Evolutionary conservation across 1,284 basidiomycete genomes (phyloP).

Genomic region (Apiotrichum sp.): DNA sequence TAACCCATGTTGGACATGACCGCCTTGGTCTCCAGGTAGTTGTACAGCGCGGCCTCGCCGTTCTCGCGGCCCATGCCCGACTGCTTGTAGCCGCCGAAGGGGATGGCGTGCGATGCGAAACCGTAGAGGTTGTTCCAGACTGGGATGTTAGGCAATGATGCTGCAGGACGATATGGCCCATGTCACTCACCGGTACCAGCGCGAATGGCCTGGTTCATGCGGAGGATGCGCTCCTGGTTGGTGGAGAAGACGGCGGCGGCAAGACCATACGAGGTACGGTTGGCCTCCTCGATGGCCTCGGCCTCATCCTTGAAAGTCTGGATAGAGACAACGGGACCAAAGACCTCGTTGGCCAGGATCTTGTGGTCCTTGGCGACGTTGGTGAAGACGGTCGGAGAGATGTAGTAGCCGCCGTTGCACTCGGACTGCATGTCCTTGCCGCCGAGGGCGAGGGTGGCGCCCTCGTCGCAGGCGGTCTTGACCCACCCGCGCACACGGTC

Average conservation of each 20-base stretch:
- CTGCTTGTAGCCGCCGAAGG: constrained; percentile 20
- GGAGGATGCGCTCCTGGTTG: constrained; percentile 76
- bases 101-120: constrained; percentile 7
- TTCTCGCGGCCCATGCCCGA: constrained; percentile 23
- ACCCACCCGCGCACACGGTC: constrained; percentile 87
- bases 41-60: constrained; percentile 9
- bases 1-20: constrained; percentile 46
- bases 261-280: constrained; percentile 77
- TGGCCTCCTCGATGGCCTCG: constrained; percentile 62
- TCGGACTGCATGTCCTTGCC: constrained; percentile 51
- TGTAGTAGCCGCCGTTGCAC: constrained; percentile 24
- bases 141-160: not conserved
- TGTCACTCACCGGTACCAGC: constrained; percentile 62
- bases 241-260: constrained; percentile 81
- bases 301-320: constrained; percentile 47
- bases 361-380: constrained; percentile 35
- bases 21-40: constrained; percentile 17
- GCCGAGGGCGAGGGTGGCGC: constrained; percentile 73
- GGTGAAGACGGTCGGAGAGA: constrained; percentile 42
- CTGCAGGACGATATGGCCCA: not conserved
- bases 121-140: constrained; percentile 15
- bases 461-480: constrained; percentile 74
- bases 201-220: constrained; percentile 71
- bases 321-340: constrained; percentile 49
- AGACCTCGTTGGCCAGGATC: constrained; percentile 46